phyloP scores from a whole-genome alignment of 2,329 filamentous ascomycete species.

The Mollisiaceae sp. region DNA sequence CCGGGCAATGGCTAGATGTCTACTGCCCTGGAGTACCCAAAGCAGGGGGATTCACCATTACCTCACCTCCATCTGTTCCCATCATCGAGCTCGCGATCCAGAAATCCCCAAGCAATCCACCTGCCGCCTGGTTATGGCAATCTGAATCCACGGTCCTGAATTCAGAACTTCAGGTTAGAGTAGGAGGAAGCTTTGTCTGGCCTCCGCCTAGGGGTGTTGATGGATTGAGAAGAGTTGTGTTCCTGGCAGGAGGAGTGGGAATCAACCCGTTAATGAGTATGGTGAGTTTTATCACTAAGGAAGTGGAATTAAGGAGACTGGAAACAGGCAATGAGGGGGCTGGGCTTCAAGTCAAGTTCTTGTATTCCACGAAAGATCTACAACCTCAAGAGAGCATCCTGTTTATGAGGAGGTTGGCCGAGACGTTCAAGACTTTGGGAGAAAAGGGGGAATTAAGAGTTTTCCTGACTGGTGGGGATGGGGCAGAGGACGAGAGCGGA shows the following conservation, averaged over 20 bases:
- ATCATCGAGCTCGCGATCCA: conserved; percentile 83
- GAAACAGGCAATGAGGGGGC: neutral
- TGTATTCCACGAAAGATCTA: conserved; percentile 41
- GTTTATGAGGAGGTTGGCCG: conserved; percentile 56
- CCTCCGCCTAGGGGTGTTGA: conserved; percentile 57
- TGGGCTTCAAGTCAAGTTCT: conserved; percentile 30
- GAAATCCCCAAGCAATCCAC: conserved; percentile 69
- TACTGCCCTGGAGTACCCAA: conserved; percentile 71
- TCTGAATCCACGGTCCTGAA: conserved; percentile 60
- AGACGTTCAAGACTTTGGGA: conserved; percentile 46
- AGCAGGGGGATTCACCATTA: conserved; percentile 88
- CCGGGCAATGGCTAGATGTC: conserved; percentile 90
- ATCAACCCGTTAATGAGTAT: conserved; percentile 44
- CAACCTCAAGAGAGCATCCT: conserved; percentile 47
- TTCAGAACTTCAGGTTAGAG: conserved; percentile 65
- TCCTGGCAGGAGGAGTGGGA: conserved; percentile 56
- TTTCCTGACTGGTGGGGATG: conserved; percentile 46
- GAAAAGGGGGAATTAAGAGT: conserved; percentile 51
- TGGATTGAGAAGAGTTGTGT: conserved; percentile 64
- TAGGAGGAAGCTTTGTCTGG: conserved; percentile 83
- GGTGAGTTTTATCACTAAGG: conserved; percentile 26
- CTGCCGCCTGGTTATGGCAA: conserved; percentile 79
- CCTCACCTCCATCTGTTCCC: conserved; percentile 64
- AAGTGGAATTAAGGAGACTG: conserved; percentile 4
- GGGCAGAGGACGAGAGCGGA: neutral